phyloP scores from a whole-genome alignment of 2,329 filamentous ascomycete species.

The Aulographum hederae region DNA sequence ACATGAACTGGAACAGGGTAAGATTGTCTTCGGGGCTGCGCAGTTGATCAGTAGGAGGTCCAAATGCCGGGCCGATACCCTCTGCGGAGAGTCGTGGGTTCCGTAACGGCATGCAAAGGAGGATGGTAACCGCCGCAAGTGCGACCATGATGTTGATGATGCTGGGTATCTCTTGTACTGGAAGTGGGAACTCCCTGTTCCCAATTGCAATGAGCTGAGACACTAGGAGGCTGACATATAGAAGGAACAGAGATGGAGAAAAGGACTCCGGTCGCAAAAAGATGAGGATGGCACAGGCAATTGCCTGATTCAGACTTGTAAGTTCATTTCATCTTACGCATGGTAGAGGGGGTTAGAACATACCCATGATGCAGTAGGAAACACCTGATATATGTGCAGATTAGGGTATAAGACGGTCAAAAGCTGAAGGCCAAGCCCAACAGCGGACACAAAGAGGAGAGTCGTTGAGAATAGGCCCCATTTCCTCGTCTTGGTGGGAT shows the following conservation, averaged over 20 bases:
- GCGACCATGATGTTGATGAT: slow-evolving; percentile 24
- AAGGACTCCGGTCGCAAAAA: slow-evolving; percentile 20
- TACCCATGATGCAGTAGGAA: slow-evolving; percentile 6
- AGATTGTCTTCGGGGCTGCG: slow-evolving; percentile 66
- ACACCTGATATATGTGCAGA: slow-evolving; percentile 4
- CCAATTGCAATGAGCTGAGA: slow-evolving; percentile 13
- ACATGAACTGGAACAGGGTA: slow-evolving; percentile 68
- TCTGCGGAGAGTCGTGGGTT: slow-evolving; percentile 34
- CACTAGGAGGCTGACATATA: slow-evolving; percentile 15
- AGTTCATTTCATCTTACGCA: not conserved
- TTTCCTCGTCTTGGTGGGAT: slow-evolving; percentile 11
- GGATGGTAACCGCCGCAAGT: slow-evolving; percentile 29
- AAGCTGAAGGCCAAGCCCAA: slow-evolving; percentile 12
- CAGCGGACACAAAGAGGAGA: slow-evolving; percentile 11
- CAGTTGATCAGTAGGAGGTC: slow-evolving; percentile 36
- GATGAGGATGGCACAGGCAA: slow-evolving; percentile 16
- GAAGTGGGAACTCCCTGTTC: not conserved
- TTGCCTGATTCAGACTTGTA: slow-evolving; percentile 12
- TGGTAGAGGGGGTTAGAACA: not conserved
- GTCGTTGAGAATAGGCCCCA: slow-evolving; percentile 12
- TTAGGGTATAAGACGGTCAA: slow-evolving; percentile 10
- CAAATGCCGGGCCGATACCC: slow-evolving; percentile 41
- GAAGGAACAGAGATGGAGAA: slow-evolving; percentile 19
- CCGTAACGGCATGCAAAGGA: slow-evolving; percentile 53
- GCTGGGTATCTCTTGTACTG: not conserved